Evolutionary conservation across 2,329 filamentous ascomycete species (phyloP).

Genomic region (Colletotrichum siamense): DNA sequence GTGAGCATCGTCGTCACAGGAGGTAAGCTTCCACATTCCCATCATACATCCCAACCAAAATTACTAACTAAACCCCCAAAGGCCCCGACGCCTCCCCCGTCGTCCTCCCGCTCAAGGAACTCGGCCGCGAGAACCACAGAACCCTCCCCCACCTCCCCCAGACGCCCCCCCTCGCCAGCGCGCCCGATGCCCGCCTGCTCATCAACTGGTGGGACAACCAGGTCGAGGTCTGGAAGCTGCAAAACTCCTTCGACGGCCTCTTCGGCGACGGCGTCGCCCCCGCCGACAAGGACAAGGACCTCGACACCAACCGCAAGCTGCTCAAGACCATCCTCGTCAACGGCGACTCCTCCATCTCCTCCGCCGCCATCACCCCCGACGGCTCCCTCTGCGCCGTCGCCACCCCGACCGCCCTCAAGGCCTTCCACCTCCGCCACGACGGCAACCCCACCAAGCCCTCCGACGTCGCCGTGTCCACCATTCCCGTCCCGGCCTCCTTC

Average conservation of each 20-base stretch:
- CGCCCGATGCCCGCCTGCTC: constrained; percentile 75
- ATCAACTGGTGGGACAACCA: constrained; percentile 94
- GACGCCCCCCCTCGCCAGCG: constrained; percentile 73
- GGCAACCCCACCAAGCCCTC: constrained; percentile 52
- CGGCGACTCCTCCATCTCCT: constrained; percentile 84
- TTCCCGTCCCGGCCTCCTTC: constrained; percentile 66
- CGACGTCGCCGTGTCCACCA: constrained; percentile 72
- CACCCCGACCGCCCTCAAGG: constrained; percentile 76
- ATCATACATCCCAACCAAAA: background rate
- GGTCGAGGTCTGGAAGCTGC: constrained; percentile 78
- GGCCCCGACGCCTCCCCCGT: constrained; percentile 86
- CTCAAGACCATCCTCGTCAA: constrained; percentile 72
- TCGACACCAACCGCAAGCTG: constrained; percentile 65
- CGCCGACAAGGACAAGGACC: constrained; percentile 41
- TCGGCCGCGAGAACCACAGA: constrained; percentile 84
- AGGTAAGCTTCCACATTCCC: constrained; percentile 58
- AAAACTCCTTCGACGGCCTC: constrained; percentile 51
- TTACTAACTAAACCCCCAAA: constrained; percentile 36
- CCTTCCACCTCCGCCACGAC: constrained; percentile 71
- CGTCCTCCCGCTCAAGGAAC: constrained; percentile 74
- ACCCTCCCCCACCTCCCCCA: constrained; percentile 86
- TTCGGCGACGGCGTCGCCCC: constrained; percentile 41
- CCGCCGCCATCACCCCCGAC: constrained; percentile 72
- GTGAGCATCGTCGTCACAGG: constrained; percentile 91
- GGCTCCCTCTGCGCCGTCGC: constrained; percentile 79